Evolutionary conservation across 495 filamentous ascomycete species (phyloP), one percentile per base, ranked within the genome.

Genomic region (Hypoxylon fragiforme): DNA sequence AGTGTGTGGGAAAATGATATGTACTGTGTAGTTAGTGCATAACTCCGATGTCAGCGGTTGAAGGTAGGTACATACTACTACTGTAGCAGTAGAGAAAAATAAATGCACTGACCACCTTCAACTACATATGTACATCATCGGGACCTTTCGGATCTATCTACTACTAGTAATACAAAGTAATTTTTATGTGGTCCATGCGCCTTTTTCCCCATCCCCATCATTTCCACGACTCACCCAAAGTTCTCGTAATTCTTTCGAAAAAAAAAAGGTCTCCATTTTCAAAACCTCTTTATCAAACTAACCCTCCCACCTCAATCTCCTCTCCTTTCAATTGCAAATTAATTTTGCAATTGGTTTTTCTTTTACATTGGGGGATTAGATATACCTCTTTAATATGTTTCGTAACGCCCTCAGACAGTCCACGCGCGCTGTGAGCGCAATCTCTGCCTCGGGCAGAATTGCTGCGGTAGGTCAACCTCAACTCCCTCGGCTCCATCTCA

Each of bases 391-490:
- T 65, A 77, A 67, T 63, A 97, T 98, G 94, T 92, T 97, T 84
- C 90, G 91, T 77, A 96, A 89, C 87, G 92, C 92, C 82, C 81
- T 97, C 78, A 84, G 91, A 77, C 91, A 94, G 82, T 91, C 90
- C 73, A 87, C 86, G 81, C 90, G 91, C 80, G 86, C 87, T 77
- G 87, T 94, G 76, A 90, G 89, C 77, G 91, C 88, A 76, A 81
- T 92, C 80, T 89, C 91, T 87, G 87, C 89, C 70, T 79, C 86
- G 66, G 84, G 90, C 82, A 88, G 91, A 81, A 82, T 92, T 80
- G 85, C 84, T 71, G 86, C 86, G 79, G 92, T 97, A 90, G 83
- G 92, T 92, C 75, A 63, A 70, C 70, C 76, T 74, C 57, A 67
- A 19, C 68, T 57, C 60, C 44, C 42, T 69, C 70, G 69, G 66